Percentiles rank a stretch among this genome's conserved stretches.
Conservation (phyloP, 352 stramenopile species). For the Aphanomyces cochlioides region DNA sequence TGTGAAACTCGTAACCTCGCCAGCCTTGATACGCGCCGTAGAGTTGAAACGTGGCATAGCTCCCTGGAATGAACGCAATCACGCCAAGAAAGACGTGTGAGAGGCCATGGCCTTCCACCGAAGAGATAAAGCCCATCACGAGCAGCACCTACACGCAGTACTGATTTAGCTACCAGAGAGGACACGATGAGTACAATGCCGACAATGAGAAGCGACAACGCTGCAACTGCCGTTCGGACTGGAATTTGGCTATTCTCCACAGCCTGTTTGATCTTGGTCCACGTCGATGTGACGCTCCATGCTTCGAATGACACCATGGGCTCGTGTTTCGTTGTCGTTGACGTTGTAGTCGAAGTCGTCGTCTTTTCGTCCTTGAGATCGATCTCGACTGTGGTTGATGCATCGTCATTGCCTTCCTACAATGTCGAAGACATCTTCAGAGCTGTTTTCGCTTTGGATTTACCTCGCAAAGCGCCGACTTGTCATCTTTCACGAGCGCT, state of each 20-base stretch:
- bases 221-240: constrained; percentile 13
- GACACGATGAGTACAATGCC: constrained; percentile 11
- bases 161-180: background rate
- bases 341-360: background rate
- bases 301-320: background rate
- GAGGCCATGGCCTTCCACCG: constrained; percentile 20
- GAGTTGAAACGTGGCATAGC: constrained; percentile 72
- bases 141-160: constrained; percentile 5
- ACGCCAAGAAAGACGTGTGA: constrained; percentile 24
- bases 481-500: background rate
- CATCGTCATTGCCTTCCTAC: constrained; percentile 1
- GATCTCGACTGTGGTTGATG: background rate
- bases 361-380: constrained; percentile 11
- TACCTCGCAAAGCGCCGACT: too few species aligned
- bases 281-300: background rate
- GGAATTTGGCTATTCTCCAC: constrained; percentile 14
- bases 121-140: constrained; percentile 8
- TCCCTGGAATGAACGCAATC: constrained; percentile 64
- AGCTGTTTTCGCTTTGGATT: background rate
- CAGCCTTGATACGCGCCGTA: constrained; percentile 80
- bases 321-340: background rate
- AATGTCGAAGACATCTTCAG: background rate
- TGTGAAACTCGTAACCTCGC: constrained; percentile 80
- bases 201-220: constrained; percentile 10
- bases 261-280: constrained; percentile 1